Conservation (phyloP, 106 monocot genomes). For the Phalaenopsis equestris region DNA sequence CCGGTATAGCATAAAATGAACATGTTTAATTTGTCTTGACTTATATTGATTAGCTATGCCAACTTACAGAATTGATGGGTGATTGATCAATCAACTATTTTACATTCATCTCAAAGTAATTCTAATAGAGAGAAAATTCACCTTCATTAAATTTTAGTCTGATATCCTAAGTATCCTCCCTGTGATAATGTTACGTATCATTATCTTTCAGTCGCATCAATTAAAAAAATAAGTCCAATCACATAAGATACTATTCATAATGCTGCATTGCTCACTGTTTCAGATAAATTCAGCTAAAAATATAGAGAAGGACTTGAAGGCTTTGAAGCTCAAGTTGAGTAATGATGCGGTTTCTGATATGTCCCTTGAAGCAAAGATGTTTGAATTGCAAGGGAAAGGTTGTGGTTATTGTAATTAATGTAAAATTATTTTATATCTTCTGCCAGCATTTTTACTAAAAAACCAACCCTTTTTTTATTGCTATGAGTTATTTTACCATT, state of each 20-base stretch:
- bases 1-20: neutral
- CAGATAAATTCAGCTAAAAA: slow-evolving; percentile 54
- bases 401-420: neutral
- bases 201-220: neutral
- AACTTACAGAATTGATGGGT: too few relatives aligned
- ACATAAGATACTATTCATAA: neutral
- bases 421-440: neutral
- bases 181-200: neutral
- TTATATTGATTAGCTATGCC: too few relatives aligned
- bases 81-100: too few relatives aligned
- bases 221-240: neutral
- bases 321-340: slow-evolving; percentile 50
- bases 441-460: neutral
- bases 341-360: slow-evolving; percentile 46
- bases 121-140: too few relatives aligned
- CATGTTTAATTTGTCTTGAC: neutral
- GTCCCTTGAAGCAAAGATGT: slow-evolving; percentile 51
- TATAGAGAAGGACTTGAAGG: slow-evolving; percentile 64
- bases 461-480: neutral
- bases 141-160: too few relatives aligned
- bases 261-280: slow-evolving; percentile 9
- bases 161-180: too few relatives aligned
- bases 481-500: neutral
- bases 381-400: slow-evolving; percentile 73
- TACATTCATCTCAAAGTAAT: too few relatives aligned